Evolutionary conservation across 108 stramenopile genomes (phyloP).

Genomic region (Ochromonas danica): DNA sequence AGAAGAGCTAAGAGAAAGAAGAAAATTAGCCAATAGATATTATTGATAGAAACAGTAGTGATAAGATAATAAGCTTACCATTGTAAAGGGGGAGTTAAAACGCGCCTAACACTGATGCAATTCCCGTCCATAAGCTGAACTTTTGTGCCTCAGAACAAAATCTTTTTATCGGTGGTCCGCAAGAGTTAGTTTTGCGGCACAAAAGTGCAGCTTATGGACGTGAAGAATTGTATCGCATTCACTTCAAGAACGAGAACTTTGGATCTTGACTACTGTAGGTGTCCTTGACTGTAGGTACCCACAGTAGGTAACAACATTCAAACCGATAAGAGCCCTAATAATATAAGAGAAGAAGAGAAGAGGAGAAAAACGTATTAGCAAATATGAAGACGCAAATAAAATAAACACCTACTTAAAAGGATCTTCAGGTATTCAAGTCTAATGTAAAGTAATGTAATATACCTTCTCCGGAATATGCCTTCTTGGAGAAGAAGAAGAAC

Average conservation of each 20-base stretch:
- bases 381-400: conserved; percentile 17
- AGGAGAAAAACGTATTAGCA: conserved; percentile 16
- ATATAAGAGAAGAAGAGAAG: conserved; percentile 17
- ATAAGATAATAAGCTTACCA: conserved; percentile 17
- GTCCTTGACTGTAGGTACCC: conserved; percentile 13
- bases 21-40: conserved; percentile 17
- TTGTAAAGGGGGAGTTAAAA: conserved; percentile 16
- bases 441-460: conserved; percentile 18
- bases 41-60: conserved; percentile 17
- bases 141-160: conserved; percentile 16
- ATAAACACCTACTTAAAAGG: conserved; percentile 17
- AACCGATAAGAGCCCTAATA: conserved; percentile 15
- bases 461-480: conserved; percentile 14
- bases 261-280: conserved; percentile 15
- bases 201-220: conserved; percentile 15
- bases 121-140: conserved; percentile 8
- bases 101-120: conserved; percentile 13
- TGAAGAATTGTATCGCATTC: conserved; percentile 16
- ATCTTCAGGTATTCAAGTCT: conserved; percentile 16
- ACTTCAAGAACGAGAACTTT: conserved; percentile 16
- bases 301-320: conserved; percentile 16
- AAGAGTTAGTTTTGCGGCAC: conserved; percentile 9
- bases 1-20: conserved; percentile 16
- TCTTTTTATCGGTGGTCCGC: conserved; percentile 9
- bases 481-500: conserved; percentile 15